Evolutionary conservation across 129 eudicot species (phyloP), one percentile per base, ranked within the genome.

Genomic region (Lactuca saligna): DNA sequence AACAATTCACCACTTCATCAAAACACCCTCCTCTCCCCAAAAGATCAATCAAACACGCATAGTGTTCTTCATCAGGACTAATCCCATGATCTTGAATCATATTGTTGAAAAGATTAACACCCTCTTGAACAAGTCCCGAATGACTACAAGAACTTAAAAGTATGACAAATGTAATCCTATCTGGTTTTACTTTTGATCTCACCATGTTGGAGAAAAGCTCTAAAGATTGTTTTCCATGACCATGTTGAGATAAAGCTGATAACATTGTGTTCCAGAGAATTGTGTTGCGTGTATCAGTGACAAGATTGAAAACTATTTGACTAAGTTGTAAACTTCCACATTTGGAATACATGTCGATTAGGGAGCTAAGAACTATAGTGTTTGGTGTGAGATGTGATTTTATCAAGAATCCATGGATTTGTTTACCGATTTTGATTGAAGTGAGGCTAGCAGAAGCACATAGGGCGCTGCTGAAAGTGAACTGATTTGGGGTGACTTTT

Each of bases 271-370:
- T 93, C 91, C 95, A 93, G 7, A 76, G 70, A 53, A 84, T 54
- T 54, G 87, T 77, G 65, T 65, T 76, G 35, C 71, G 77, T 68
- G 83, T 83, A 69, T 81, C 61, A 68, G 69, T 57, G 25, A 56
- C 46, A 25, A 41, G 72, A 29, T 73, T 72, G 61, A 86, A 87
- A 50, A 87, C 89, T 57, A 46, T 71, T 51, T 68, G 63, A 6
- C 82, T 83, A 14, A 54, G 75, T 58, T 59, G 65, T 64, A 90
- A 48, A 34, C 68, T 77, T 63, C 92, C 95, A 53, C 91, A 90
- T 50, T 90, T 90, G 7, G 91, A 85, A 70, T 90, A 90, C 97
- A 87, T 87, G 82, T 87, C 91, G 29, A 90, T 85, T 31, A 90
- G 84, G 39, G 95, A 79, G 78, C 91, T 82, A 61, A 85, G 66